These are phyloP conservation scores for Stephania japonica DNA, from an alignment of 164 flowering plant species.

Conservation along the genomic window DNA sequence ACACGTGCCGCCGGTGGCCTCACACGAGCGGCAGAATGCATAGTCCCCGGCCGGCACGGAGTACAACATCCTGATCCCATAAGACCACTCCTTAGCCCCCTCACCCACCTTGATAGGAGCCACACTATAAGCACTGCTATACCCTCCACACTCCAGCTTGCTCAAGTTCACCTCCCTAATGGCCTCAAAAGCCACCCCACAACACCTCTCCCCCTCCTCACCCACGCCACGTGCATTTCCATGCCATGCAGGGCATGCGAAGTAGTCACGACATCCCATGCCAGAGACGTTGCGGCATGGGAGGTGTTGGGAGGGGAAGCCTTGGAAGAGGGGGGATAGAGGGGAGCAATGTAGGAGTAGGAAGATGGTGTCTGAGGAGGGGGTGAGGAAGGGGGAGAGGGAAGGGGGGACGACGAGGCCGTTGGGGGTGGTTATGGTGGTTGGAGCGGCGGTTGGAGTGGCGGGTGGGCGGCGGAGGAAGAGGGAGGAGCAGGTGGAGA, in stretches of 20 bases:
- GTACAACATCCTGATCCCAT: conserved; percentile 79
- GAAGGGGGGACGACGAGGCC: conserved; percentile 69
- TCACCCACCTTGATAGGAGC: conserved; percentile 54
- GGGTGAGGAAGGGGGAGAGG: conserved; percentile 58
- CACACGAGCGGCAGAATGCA: conserved; percentile 68
- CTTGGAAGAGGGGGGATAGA: conserved; percentile 77
- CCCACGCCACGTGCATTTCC: too few species aligned
- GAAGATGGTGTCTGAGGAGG: conserved; percentile 71
- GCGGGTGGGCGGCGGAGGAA: conserved; percentile 34
- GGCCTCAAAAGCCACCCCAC: conserved; percentile 55
- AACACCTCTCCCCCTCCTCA: conserved; percentile 28
- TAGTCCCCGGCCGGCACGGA: conserved; percentile 47
- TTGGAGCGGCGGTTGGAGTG: conserved; percentile 51
- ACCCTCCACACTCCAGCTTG: conserved; percentile 68
- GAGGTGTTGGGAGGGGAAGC: conserved; percentile 67
- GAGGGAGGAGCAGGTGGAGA: conserved; percentile 68
- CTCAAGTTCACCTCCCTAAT: conserved; percentile 64
- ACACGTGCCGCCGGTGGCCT: conserved; percentile 82
- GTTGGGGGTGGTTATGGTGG: conserved; percentile 59
- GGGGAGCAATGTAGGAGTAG: conserved; percentile 76
- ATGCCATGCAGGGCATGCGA: conserved; percentile 65
- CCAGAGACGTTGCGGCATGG: conserved; percentile 85
- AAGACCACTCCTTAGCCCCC: conserved; percentile 66
- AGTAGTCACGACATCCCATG: conserved; percentile 86
- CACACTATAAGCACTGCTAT: conserved; percentile 75